Evolutionary conservation across 345 rosid species (phyloP).

Genomic region (Alliaria petiolata): DNA sequence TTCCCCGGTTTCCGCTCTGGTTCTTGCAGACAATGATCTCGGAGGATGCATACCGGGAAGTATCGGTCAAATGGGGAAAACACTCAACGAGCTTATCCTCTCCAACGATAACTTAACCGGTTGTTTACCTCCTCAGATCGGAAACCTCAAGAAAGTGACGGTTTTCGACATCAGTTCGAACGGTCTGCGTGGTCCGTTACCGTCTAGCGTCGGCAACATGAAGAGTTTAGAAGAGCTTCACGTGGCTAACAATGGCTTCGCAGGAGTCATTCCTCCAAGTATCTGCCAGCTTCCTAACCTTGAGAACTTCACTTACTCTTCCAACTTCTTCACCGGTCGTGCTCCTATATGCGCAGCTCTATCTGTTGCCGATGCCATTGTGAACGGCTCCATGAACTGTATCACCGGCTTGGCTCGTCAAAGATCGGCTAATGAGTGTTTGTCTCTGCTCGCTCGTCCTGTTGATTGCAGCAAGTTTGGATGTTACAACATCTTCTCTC

Average conservation of each 20-base stretch:
- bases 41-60: conserved; percentile 77
- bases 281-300: conserved; percentile 54
- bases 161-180: conserved; percentile 69
- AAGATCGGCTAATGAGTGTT: conserved; percentile 52
- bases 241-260: conserved; percentile 54
- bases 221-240: conserved; percentile 67
- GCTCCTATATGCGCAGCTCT: conserved; percentile 53
- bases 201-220: conserved; percentile 49
- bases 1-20: conserved; percentile 70
- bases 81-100: conserved; percentile 66
- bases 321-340: conserved; percentile 62
- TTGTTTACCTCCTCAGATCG: conserved; percentile 69
- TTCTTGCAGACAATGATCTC: conserved; percentile 65
- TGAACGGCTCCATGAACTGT: conserved; percentile 48
- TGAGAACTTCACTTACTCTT: conserved; percentile 59
- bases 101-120: conserved; percentile 69
- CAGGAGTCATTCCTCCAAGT: conserved; percentile 53
- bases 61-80: conserved; percentile 65
- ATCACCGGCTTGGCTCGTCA: conserved; percentile 44
- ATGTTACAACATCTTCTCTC: conserved; percentile 34
- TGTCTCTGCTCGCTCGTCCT: conserved; percentile 46
- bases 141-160: conserved; percentile 46
- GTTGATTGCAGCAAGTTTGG: conserved; percentile 58
- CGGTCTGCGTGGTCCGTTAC: conserved; percentile 52
- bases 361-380: conserved; percentile 12